Evolutionary conservation across 768 basidiomycete species (phyloP), one percentile per base, ranked within the genome.

Genomic region (Russula abietina): DNA sequence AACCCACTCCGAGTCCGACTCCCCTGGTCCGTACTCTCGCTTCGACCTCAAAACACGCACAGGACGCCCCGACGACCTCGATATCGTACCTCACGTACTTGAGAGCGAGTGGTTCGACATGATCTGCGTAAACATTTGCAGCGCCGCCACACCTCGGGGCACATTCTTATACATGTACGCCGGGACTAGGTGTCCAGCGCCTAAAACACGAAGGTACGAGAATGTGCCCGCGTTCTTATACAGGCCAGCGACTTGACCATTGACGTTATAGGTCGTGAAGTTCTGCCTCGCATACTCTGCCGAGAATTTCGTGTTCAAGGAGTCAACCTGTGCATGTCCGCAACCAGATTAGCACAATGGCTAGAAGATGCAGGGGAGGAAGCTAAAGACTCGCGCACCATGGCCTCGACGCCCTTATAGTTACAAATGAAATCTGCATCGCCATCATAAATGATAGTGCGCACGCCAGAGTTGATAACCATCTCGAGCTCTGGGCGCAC

Each of bases 371-470:
- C 30, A 3, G 1, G 7, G 26, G 22, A 41, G 41, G 12, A 50
- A 17, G n/a, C 0, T 17, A 11, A n/a, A 7, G 6, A 11, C 10
- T n/a, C 3, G 59, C 57, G 41, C 66, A 83, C 82, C 82, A 85
- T 82, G 2, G 79, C 77, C 72, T 85, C 83, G 16, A 83, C 77
- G 17, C 84, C 83, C 41, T 76, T 69, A 67, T 74, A 83, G 69
- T 84, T 86, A 59, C 79, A 66, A 62, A 83, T 82, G 68, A 77
- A 84, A 69, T 84, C 82, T 39, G 81, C 84, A 69, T 84, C 83
- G 30, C 84, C 84, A 60, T 79, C 81, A 16, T n/a, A n/a, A n/a
- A n/a, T n/a, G n/a, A n/a, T n/a, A n/a, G n/a, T n/a, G n/a, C n/a
- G n/a, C n/a, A n/a, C n/a, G n/a, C n/a, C n/a, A n/a, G n/a, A n/a